phyloP scores from a whole-genome alignment of 331 rosid species.

The Acacia pycnantha region DNA sequence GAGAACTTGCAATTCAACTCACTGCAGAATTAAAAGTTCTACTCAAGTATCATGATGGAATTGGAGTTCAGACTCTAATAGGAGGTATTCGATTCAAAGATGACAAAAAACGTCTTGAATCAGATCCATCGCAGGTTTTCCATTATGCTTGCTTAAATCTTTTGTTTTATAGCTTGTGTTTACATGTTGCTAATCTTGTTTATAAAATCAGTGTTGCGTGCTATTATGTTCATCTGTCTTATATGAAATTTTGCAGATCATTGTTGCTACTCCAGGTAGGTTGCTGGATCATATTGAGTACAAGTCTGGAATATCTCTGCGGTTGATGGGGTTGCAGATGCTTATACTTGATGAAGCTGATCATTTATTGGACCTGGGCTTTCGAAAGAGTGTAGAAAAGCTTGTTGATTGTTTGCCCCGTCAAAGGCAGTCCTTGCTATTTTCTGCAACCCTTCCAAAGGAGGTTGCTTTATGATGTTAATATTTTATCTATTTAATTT shows the following conservation, averaged over 20 bases:
- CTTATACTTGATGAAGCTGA: conserved; percentile 95
- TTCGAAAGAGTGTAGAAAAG: conserved; percentile 88
- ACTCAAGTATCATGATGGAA: conserved; percentile 72
- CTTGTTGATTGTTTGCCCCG: conserved; percentile 96
- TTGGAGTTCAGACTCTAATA: conserved; percentile 84
- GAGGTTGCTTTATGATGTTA: conserved; percentile 58
- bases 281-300: conserved; percentile 90
- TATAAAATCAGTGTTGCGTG: not conserved
- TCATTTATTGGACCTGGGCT: conserved; percentile 85
- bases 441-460: conserved; percentile 91
- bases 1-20: conserved; percentile 95
- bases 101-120: conserved; percentile 82
- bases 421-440: conserved; percentile 74
- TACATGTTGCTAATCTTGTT: conserved; percentile 19
- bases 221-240: conserved; percentile 5
- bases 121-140: conserved; percentile 85
- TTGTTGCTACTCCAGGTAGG: conserved; percentile 97
- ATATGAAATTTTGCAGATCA: conserved; percentile 54
- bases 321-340: conserved; percentile 85
- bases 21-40: conserved; percentile 82
- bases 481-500: not conserved
- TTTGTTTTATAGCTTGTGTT: conserved; percentile 9
- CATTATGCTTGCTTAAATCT: conserved; percentile 22
- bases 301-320: conserved; percentile 75
- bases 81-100: conserved; percentile 92